Evolutionary conservation across 2,329 filamentous ascomycete species (phyloP).

Genomic region (Colletotrichum abscissum): DNA sequence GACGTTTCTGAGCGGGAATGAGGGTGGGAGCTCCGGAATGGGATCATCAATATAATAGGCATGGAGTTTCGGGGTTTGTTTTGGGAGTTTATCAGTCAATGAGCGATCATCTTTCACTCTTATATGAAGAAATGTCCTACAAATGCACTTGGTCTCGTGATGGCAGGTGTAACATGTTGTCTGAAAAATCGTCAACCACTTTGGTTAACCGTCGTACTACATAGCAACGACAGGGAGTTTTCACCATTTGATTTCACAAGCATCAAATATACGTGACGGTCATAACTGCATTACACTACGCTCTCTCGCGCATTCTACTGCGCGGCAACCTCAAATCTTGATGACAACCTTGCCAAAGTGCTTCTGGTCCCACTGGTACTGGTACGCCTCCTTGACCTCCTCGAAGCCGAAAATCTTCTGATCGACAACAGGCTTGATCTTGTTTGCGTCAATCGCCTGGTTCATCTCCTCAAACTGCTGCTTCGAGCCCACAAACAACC

Average conservation of each 20-base stretch:
- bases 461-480: conserved; percentile 35
- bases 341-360: conserved; percentile 33
- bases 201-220: not conserved
- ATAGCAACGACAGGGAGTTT: too few relatives aligned
- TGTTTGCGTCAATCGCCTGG: conserved; percentile 30
- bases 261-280: not conserved
- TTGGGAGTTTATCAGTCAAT: not conserved
- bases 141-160: not conserved
- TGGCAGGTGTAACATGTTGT: not conserved
- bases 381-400: conserved; percentile 34
- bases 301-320: not conserved
- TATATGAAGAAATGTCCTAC: not conserved
- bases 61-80: not conserved
- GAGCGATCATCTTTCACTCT: too few relatives aligned
- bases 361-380: conserved; percentile 30
- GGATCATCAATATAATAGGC: not conserved
- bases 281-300: conserved; percentile 15
- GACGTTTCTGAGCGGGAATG: conserved; percentile 17
- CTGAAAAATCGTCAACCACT: not conserved
- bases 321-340: conserved; percentile 12
- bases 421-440: conserved; percentile 30
- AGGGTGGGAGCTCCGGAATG: not conserved
- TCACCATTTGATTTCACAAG: not conserved
- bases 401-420: conserved; percentile 29
- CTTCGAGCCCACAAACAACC: conserved; percentile 28